Conservation (phyloP, 2,329 filamentous ascomycete species). For the Elsinoe perseae region DNA sequence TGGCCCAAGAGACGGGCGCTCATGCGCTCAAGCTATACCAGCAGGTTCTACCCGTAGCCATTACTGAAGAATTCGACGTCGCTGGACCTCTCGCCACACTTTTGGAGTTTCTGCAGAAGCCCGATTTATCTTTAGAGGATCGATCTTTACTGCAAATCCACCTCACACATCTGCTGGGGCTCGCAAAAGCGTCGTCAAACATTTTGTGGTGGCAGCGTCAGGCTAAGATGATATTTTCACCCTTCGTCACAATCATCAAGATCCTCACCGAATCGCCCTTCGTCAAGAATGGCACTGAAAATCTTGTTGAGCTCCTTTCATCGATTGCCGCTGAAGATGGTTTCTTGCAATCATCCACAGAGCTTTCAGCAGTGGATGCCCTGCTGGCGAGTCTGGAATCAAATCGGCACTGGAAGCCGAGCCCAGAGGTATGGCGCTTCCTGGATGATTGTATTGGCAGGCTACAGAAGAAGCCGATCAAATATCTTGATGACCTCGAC, state of each 20-base stretch:
- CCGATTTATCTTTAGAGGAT: constrained; percentile 29
- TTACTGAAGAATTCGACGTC: constrained; percentile 79
- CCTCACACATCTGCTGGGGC: constrained; percentile 70
- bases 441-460: constrained; percentile 76
- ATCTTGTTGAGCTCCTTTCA: constrained; percentile 43
- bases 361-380: constrained; percentile 34
- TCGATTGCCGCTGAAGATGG: constrained; percentile 59
- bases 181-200: constrained; percentile 70
- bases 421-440: constrained; percentile 53
- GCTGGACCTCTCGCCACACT: constrained; percentile 65
- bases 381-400: constrained; percentile 39
- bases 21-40: constrained; percentile 79
- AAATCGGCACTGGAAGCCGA: constrained; percentile 15
- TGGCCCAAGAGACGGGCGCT: constrained; percentile 72
- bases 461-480: constrained; percentile 68
- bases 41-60: constrained; percentile 68
- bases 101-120: constrained; percentile 51
- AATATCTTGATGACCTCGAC: constrained; percentile 67
- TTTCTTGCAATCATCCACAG: constrained; percentile 48
- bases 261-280: constrained; percentile 39
- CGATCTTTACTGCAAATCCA: constrained; percentile 58
- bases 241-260: constrained; percentile 63
- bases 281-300: constrained; percentile 33
- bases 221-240: constrained; percentile 55
- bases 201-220: constrained; percentile 86